Conservation (phyloP, 352 stramenopile species). For the Aphanomyces cochlioides region DNA sequence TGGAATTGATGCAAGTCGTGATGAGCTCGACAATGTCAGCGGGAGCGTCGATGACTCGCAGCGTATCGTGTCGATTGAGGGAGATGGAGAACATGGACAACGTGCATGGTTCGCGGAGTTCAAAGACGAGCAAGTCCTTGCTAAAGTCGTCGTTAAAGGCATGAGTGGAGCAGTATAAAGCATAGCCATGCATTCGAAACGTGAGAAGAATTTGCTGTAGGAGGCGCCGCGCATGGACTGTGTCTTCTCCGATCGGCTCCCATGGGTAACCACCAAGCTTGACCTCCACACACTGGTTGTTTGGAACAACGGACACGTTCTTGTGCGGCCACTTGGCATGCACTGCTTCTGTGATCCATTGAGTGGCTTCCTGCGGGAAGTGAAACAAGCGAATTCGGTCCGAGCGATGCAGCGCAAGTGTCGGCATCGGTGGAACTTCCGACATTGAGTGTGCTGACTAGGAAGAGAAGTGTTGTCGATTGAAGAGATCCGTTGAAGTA, state of each 20-base stretch:
- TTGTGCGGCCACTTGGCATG: neutral
- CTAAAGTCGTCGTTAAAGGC: neutral
- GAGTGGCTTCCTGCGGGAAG: neutral
- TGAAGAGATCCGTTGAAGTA: too few species aligned
- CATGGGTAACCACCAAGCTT: neutral
- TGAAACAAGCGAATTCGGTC: too few species aligned
- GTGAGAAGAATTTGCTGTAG: neutral
- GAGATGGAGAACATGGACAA: neutral
- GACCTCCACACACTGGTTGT: neutral
- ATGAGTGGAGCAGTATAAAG: neutral
- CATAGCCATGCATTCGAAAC: neutral
- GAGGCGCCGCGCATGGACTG: neutral
- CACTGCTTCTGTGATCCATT: neutral
- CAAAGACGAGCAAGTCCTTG: constrained; percentile 5
- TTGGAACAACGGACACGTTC: neutral
- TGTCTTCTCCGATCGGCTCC: neutral
- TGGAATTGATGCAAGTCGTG: neutral
- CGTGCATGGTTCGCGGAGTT: neutral
- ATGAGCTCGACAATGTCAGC: neutral
- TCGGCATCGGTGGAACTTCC: too few species aligned
- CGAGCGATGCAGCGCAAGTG: too few species aligned
- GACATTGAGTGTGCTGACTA: too few species aligned
- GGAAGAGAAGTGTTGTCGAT: too few species aligned
- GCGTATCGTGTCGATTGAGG: neutral
- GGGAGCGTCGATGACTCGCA: constrained; percentile 4